These are phyloP conservation scores for Ophiostoma himal-ulmi DNA, from an alignment of 2,329 filamentous ascomycete genomes.

Conservation along the genomic window DNA sequence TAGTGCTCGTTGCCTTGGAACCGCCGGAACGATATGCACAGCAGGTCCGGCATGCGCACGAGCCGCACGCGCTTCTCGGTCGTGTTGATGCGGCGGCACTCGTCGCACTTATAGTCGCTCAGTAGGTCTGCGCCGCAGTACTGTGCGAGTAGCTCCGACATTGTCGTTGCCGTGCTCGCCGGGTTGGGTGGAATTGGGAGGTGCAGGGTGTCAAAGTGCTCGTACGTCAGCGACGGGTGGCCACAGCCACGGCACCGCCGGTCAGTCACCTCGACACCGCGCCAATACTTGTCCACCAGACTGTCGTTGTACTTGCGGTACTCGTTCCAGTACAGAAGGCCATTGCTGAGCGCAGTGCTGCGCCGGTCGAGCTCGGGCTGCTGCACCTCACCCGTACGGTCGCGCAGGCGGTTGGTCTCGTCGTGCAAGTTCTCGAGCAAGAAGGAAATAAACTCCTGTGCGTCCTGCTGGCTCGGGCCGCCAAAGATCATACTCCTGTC, in stretches of 20 bases:
- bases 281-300: constrained; percentile 75
- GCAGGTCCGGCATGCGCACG: constrained; percentile 69
- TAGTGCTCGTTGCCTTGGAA: constrained; percentile 37
- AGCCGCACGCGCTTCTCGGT: constrained; percentile 67
- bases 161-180: constrained; percentile 30
- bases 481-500: constrained; percentile 53
- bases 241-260: constrained; percentile 60
- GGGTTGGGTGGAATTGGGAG: constrained; percentile 37
- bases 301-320: constrained; percentile 65
- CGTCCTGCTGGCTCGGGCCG: constrained; percentile 76
- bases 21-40: constrained; percentile 71
- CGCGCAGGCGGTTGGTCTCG: constrained; percentile 65
- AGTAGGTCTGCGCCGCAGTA: constrained; percentile 64
- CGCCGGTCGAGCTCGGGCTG: constrained; percentile 30
- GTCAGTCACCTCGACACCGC: constrained; percentile 66
- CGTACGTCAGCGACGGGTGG: constrained; percentile 43
- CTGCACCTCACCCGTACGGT: constrained; percentile 32
- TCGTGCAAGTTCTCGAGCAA: constrained; percentile 75
- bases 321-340: constrained; percentile 66
- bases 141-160: constrained; percentile 61
- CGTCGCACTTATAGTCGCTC: constrained; percentile 65
- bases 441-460: constrained; percentile 83
- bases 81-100: constrained; percentile 62
- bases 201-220: constrained; percentile 50
- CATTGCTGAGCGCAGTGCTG: constrained; percentile 45